Percentiles rank a stretch among this genome's conserved stretches.
Conservation (phyloP, 257 asterid genomes). For the Solanum chilense region DNA sequence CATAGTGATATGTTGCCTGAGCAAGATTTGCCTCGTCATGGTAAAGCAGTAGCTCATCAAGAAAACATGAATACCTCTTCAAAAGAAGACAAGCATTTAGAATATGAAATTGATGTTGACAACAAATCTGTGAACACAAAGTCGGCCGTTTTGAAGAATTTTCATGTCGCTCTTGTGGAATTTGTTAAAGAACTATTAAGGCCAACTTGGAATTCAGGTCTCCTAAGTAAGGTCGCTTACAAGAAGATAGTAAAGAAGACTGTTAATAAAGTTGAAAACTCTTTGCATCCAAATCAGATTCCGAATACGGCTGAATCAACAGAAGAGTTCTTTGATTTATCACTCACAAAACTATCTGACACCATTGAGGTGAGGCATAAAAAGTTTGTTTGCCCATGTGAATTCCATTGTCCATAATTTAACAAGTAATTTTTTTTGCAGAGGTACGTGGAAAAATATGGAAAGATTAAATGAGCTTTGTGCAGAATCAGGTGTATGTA, state of each 20-base stretch:
- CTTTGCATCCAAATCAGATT: slow-evolving; percentile 48
- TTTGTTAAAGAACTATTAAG: slow-evolving; percentile 62
- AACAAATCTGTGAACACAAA: slow-evolving; percentile 22
- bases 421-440: slow-evolving; percentile 41
- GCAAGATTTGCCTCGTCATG: background rate
- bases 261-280: slow-evolving; percentile 50
- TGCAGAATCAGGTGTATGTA: background rate
- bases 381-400: background rate
- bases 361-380: slow-evolving; percentile 70
- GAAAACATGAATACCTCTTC: slow-evolving; percentile 5
- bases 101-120: slow-evolving; percentile 24
- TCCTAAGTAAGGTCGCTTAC: slow-evolving; percentile 64
- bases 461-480: slow-evolving; percentile 21
- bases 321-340: slow-evolving; percentile 38
- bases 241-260: slow-evolving; percentile 66
- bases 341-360: slow-evolving; percentile 47
- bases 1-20: background rate
- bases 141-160: slow-evolving; percentile 33
- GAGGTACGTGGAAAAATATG: slow-evolving; percentile 65
- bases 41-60: slow-evolving; percentile 2
- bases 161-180: slow-evolving; percentile 61
- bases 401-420: background rate
- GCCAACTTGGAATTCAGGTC: slow-evolving; percentile 74
- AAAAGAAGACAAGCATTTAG: slow-evolving; percentile 30
- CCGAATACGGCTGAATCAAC: slow-evolving; percentile 54